Evolutionary conservation across 352 stramenopile genomes (phyloP), one percentile per base, ranked within the genome.

Genomic region (Globisporangium sylvaticum): DNA sequence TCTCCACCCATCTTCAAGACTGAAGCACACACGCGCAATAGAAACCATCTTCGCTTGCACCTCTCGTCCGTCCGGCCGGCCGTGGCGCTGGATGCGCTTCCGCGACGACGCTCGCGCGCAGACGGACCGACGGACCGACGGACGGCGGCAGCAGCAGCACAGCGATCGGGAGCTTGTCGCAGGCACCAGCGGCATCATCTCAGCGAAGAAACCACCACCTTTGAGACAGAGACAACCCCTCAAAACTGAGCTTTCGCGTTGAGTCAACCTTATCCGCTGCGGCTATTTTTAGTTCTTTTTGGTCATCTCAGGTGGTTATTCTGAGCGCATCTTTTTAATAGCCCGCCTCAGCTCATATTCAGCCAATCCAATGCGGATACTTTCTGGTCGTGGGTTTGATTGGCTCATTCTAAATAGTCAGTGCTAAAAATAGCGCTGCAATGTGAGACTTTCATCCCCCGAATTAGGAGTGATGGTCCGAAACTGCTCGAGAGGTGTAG

Each of bases 391-490:
- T 10, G 18, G 5, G 20, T 56, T 18, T 31, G 50, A 56, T 56
- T 56, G 50, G 50, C 50, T 31, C 9, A 18, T 8, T 9, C 4
- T n/a, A 9, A 32, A 31, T 27, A 29, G 20, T 14, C 4, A 55
- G 22, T 3, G 12, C 22, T 56, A 29, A 9, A 31, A 56, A 25
- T 32, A 56, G 50, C 10, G 31, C 22, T 31, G 12, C 50, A 32
- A 56, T 9, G 15, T 20, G 50, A 56, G 50, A 56, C 50, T 56
- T 55, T 29, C n/a, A 20, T 9, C 15, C 2, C 18, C 15, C 4
- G 42, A 50, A 50, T 10, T 50, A 56, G 9, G 50, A 56, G 50
- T 56, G 53, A 58, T 39, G 53, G 53, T 58, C 27, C 12, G 9
- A n/a, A 56, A 56, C 50, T 50, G 42, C 42, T 22, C 4, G 18